These are phyloP conservation scores for Nakataea oryzae DNA, from an alignment of 2,329 filamentous ascomycete genomes.

Conservation along the genomic window DNA sequence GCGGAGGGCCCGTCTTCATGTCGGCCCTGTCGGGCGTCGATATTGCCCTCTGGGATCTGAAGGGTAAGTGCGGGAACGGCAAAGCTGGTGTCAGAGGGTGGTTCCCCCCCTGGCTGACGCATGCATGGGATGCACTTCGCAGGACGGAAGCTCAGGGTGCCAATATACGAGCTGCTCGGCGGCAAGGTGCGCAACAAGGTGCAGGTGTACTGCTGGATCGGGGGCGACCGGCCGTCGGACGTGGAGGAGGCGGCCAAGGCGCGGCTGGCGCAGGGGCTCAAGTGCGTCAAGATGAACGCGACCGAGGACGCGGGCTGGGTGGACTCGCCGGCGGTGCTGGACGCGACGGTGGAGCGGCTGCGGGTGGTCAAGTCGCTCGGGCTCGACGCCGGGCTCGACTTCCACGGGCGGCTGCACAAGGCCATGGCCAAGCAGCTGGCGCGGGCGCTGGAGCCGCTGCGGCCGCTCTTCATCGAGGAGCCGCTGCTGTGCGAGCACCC, in stretches of 20 bases:
- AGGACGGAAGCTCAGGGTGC: constrained; percentile 28
- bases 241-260: constrained; percentile 42
- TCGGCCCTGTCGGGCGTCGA: constrained; percentile 61
- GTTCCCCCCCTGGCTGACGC: neutral
- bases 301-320: constrained; percentile 60
- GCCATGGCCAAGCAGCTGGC: constrained; percentile 62
- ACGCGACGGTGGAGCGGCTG: constrained; percentile 48
- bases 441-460: constrained; percentile 47
- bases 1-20: constrained; percentile 63
- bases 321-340: constrained; percentile 47
- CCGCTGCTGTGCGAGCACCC: constrained; percentile 52
- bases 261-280: constrained; percentile 45
- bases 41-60: constrained; percentile 62
- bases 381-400: constrained; percentile 57
- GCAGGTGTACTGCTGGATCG: constrained; percentile 61
- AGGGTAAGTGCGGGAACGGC: constrained; percentile 22
- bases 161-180: constrained; percentile 55
- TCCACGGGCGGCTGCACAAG: constrained; percentile 59
- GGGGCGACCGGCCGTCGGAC: constrained; percentile 52
- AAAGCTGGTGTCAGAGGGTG: neutral
- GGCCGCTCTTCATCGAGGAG: constrained; percentile 58
- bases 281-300: constrained; percentile 58
- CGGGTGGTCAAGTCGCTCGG: constrained; percentile 52
- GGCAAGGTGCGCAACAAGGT: constrained; percentile 54
- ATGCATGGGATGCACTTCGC: neutral